Percentiles rank a stretch among this genome's conserved stretches.
Conservation (phyloP, 1,139 yeast genomes). For the Chernovozyma aurita region DNA sequence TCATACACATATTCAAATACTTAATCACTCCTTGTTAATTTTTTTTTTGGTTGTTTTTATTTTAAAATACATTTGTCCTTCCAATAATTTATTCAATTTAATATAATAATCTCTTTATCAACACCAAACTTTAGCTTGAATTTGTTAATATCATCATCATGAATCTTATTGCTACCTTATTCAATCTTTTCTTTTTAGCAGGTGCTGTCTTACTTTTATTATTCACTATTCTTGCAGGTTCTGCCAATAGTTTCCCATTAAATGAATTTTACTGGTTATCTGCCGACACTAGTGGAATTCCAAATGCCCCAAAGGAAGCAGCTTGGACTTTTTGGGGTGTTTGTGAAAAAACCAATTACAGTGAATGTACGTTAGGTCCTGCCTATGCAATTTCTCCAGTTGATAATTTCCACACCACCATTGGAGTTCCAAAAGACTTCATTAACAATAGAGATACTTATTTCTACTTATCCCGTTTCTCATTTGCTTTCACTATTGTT, state of each 20-base stretch:
- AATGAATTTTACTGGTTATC: slow-evolving; percentile 65
- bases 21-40: no score
- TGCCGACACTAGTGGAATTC: slow-evolving; percentile 59
- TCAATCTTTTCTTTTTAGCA: slow-evolving; percentile 41
- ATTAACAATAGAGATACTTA: slow-evolving; percentile 52
- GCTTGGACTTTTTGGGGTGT: slow-evolving; percentile 88
- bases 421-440: slow-evolving; percentile 51
- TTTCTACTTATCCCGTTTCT: slow-evolving; percentile 66
- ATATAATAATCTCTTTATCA: no score
- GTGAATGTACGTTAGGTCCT: slow-evolving; percentile 44
- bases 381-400: slow-evolving; percentile 70
- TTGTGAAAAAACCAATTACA: slow-evolving; percentile 42
- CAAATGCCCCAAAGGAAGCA: slow-evolving; percentile 48
- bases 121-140: no score
- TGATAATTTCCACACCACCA: slow-evolving; percentile 57
- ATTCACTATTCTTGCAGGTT: slow-evolving; percentile 63
- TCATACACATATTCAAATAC: no score
- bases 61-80: no score
- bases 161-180: slow-evolving; percentile 31
- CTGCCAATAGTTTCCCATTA: slow-evolving; percentile 56
- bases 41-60: no score
- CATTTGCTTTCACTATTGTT: slow-evolving; percentile 62
- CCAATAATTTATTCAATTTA: no score
- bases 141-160: no score
- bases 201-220: slow-evolving; percentile 56